These are phyloP conservation scores for Cadophora gregata DNA, from an alignment of 2,329 filamentous ascomycete species.

Conservation along the genomic window DNA sequence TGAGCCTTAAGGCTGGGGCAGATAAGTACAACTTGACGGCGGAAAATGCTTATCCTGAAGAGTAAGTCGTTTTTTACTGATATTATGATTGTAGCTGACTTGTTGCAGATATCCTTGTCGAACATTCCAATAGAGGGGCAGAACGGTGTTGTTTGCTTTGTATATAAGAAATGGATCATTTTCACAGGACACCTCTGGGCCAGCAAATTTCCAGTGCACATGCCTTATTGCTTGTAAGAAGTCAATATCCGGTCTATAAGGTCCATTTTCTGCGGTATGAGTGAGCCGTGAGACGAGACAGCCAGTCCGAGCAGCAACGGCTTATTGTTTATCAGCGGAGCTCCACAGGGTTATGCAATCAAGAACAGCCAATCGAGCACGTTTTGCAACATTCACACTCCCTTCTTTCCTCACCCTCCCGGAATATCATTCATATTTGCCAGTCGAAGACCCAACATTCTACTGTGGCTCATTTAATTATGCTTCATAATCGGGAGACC, in stretches of 20 bases:
- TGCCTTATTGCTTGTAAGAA: background rate
- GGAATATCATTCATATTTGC: too few species aligned
- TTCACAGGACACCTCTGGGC: background rate
- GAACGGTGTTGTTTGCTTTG: constrained; percentile 31
- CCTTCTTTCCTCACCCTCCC: too few species aligned
- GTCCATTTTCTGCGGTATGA: too few species aligned
- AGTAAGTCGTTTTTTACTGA: constrained; percentile 57
- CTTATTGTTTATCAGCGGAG: too few species aligned
- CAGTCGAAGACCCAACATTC: too few species aligned
- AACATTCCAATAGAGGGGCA: constrained; percentile 57
- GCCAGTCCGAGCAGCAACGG: too few species aligned
- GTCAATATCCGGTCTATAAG: background rate
- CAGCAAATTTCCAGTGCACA: background rate
- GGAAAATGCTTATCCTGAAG: constrained; percentile 73
- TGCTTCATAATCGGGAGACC: too few species aligned
- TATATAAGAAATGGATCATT: constrained; percentile 34
- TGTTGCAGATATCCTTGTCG: constrained; percentile 66
- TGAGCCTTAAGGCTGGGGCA: constrained; percentile 58
- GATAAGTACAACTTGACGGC: constrained; percentile 70
- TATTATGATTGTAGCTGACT: constrained; percentile 42
- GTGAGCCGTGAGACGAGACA: too few species aligned
- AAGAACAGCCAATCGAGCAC: too few species aligned
- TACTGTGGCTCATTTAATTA: too few species aligned
- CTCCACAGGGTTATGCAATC: too few species aligned
- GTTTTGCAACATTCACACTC: too few species aligned